Conservation (phyloP, 192 early-diverging fungal species). For the Fimicolochytrium jonesii region DNA sequence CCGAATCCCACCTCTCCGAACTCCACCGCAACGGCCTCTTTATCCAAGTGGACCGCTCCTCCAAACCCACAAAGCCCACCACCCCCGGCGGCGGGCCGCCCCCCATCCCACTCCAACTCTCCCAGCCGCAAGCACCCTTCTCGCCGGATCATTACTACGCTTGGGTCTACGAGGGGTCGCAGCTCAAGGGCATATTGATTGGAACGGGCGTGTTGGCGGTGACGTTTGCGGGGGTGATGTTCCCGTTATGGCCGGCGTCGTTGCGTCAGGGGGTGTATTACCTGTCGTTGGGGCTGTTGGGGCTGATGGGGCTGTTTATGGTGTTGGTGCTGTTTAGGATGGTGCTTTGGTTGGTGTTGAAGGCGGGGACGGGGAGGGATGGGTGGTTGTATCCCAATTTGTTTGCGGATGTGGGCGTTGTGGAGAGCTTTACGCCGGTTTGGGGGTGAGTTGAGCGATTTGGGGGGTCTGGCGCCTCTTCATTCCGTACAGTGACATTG, state of each 20-base stretch:
- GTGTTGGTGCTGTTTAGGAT: slow-evolving; percentile 80
- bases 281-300: slow-evolving; percentile 72
- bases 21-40: slow-evolving; percentile 72
- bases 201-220: slow-evolving; percentile 73
- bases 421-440: slow-evolving; percentile 90
- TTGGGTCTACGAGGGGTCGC: slow-evolving; percentile 92
- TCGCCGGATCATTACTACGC: slow-evolving; percentile 83
- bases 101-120: no score
- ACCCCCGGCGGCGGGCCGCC: no score
- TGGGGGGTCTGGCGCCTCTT: background rate
- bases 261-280: slow-evolving; percentile 88
- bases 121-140: slow-evolving; percentile 55
- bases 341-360: slow-evolving; percentile 75
- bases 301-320: slow-evolving; percentile 87
- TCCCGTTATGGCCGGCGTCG: slow-evolving; percentile 89
- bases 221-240: slow-evolving; percentile 91
- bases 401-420: slow-evolving; percentile 91
- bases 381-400: slow-evolving; percentile 97
- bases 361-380: slow-evolving; percentile 68
- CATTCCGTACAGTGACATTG: background rate
- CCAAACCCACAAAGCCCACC: slow-evolving; percentile 31
- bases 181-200: slow-evolving; percentile 69
- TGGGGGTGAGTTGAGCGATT: slow-evolving; percentile 74
- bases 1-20: slow-evolving; percentile 57
- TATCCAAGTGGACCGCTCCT: slow-evolving; percentile 63